These are phyloP conservation scores for Darksidea phi DNA, from an alignment of 495 filamentous ascomycete genomes.

Conservation along the genomic window DNA sequence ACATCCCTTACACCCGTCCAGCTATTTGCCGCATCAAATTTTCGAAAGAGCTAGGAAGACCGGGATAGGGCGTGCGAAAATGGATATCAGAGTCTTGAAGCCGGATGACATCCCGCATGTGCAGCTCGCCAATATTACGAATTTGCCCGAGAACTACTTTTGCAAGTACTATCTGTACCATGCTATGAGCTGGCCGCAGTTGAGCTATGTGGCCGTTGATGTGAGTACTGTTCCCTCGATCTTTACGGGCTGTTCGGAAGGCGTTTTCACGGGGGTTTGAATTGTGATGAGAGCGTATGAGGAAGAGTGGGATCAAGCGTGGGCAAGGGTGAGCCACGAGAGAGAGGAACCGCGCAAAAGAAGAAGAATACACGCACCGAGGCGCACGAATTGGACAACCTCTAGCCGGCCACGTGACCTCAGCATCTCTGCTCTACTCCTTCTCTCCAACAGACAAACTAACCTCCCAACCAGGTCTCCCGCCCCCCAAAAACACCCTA, in stretches of 20 bases:
- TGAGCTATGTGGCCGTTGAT: slow-evolving; percentile 95
- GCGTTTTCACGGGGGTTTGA: too few relatives aligned
- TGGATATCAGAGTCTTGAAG: slow-evolving; percentile 77
- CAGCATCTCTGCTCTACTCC: too few relatives aligned
- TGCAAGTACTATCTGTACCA: slow-evolving; percentile 99
- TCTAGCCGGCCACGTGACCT: too few relatives aligned
- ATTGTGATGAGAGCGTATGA: not conserved
- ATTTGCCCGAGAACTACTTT: slow-evolving; percentile 99
- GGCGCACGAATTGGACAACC: too few relatives aligned
- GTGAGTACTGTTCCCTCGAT: slow-evolving; percentile 32
- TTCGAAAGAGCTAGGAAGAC: not conserved
- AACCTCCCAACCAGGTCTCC: slow-evolving; percentile 48
- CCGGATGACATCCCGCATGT: slow-evolving; percentile 86
- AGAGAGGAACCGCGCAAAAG: too few relatives aligned
- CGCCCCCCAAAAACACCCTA: slow-evolving; percentile 74
- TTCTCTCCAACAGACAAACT: too few relatives aligned
- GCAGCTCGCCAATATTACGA: slow-evolving; percentile 97
- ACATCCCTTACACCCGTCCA: too few relatives aligned
- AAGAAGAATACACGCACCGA: too few relatives aligned
- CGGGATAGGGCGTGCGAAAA: slow-evolving; percentile 40
- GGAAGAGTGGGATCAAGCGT: too few relatives aligned
- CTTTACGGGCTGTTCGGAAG: not conserved
- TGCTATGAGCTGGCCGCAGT: slow-evolving; percentile 94
- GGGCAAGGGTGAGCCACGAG: too few relatives aligned
- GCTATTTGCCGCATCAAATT: too few relatives aligned